These are phyloP conservation scores for Hsuehochloa calcarea DNA, from an alignment of 176 grass and related monocot species.

Conservation along the genomic window DNA sequence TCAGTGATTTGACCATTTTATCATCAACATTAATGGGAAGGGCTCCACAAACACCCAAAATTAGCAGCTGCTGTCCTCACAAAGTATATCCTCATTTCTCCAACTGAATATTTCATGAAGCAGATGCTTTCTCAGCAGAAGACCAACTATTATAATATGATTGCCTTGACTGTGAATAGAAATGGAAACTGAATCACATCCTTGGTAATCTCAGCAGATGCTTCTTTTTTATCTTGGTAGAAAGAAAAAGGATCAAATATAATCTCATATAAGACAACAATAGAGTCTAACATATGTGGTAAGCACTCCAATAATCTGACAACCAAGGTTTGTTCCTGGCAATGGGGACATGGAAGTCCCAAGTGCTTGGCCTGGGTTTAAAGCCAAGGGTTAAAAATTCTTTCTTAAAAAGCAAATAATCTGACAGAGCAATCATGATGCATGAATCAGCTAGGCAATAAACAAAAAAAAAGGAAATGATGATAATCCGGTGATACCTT, in stretches of 20 bases:
- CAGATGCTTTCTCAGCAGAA: slow-evolving; percentile 1
- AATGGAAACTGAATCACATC: background rate
- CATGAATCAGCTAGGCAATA: slow-evolving; percentile 2
- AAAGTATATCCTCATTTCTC: background rate
- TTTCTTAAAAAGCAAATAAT: background rate
- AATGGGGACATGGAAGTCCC: background rate
- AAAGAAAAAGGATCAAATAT: background rate
- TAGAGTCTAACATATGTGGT: background rate
- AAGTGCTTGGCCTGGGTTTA: background rate
- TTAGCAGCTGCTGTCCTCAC: background rate
- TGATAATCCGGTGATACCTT: slow-evolving; percentile 6
- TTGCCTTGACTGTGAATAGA: background rate
- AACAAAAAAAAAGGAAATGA: background rate
- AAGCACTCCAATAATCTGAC: slow-evolving; percentile 6
- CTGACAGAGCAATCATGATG: slow-evolving; percentile 6
- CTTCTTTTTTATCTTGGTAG: slow-evolving; percentile 4
- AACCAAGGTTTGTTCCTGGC: background rate
- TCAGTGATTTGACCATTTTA: background rate
- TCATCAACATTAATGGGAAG: slow-evolving; percentile 8
- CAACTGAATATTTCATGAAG: background rate
- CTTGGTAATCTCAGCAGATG: background rate
- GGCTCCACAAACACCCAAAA: slow-evolving; percentile 9
- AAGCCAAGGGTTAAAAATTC: background rate
- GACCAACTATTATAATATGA: background rate
- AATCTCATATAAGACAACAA: background rate